Evolutionary conservation across 2,329 filamentous ascomycete genomes (phyloP).

Genomic region (Cyphellophora attinorum): DNA sequence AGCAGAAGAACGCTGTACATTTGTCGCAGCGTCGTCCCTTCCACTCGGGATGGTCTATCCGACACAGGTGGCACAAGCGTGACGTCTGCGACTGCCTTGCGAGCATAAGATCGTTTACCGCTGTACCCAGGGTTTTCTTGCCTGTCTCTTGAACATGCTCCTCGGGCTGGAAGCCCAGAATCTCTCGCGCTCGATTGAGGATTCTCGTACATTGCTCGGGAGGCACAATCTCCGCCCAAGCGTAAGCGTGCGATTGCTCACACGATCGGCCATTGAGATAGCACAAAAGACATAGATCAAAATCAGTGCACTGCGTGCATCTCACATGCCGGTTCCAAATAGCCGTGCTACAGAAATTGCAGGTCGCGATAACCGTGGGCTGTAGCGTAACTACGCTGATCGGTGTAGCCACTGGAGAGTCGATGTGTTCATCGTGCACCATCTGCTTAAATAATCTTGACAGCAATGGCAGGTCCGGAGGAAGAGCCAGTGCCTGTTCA

Average conservation of each 20-base stretch:
- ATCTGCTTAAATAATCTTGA: slow-evolving; percentile 22
- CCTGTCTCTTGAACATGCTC: slow-evolving; percentile 17
- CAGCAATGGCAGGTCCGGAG: slow-evolving; percentile 21
- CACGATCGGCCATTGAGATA: slow-evolving; percentile 27
- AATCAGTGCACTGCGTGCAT: slow-evolving; percentile 26
- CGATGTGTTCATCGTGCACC: slow-evolving; percentile 24
- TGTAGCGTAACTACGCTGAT: slow-evolving; percentile 22
- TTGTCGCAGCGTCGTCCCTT: slow-evolving; percentile 24
- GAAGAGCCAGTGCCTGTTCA: slow-evolving; percentile 11
- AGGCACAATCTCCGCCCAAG: slow-evolving; percentile 25
- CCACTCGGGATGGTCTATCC: slow-evolving; percentile 26
- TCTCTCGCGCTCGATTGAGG: slow-evolving; percentile 18
- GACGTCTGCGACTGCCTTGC: slow-evolving; percentile 17
- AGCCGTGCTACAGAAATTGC: slow-evolving; percentile 27
- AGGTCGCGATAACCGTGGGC: slow-evolving; percentile 23
- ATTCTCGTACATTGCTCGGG: slow-evolving; percentile 21
- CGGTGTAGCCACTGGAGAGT: slow-evolving; percentile 14
- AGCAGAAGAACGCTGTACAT: slow-evolving; percentile 27
- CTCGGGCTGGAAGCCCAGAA: slow-evolving; percentile 19
- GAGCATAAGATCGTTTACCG: slow-evolving; percentile 22
- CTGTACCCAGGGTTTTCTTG: slow-evolving; percentile 20
- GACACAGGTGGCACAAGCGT: slow-evolving; percentile 26
- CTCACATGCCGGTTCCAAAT: slow-evolving; percentile 29
- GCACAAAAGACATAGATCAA: slow-evolving; percentile 26
- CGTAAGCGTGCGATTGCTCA: slow-evolving; percentile 24